Base-by-base conservation (phyloP, 2,329 filamentous ascomycete genomes). In the Claviceps africana region DNA sequence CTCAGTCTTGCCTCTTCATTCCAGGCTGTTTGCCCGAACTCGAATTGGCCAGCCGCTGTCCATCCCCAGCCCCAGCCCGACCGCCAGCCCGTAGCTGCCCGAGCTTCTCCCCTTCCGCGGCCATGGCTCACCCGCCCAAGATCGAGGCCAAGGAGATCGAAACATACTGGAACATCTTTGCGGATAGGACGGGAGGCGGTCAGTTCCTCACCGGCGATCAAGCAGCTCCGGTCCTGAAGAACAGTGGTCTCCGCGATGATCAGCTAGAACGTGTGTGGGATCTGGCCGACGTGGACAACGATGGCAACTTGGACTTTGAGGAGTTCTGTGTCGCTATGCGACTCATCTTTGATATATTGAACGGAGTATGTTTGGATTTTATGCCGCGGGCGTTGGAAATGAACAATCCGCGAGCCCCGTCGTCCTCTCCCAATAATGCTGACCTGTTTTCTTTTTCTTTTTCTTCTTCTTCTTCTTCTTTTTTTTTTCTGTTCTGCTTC, bases 281-380 rank as follows among this genome's bases (percentile, higher is more conserved):
- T 64, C 77, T 98, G 56, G 88, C 93, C 54, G 93, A 98, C 67
- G 88, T 98, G 56, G 93, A 98, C 70, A 90, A 90, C 61, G 93
- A 98, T 72, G 93, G 93, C 57, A 94, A 94, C 69, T 76, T 98
- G 51, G 93, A 98, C 71, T 98, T 98, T 73, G 93, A 98, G 72
- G 93, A 98, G 75, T 98, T 98, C 68, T 98, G 93, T 69, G 93
- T 98, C 54, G 93, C 90, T 40, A 98, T 98, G 93, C 82, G 93
- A 64, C 74, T 98, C 63, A 96, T 97, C 62, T 98, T 97, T 68
- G 93, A 98, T 67, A 74, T 97, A 58, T 83, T 98, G 61, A 98
- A 98, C 64, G 93, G 93, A 61, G 88, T 94, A 76, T 52, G 58
- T 49, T 28, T 22, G 28, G 21, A 17, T 15, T 25, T 5, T 7